Base-by-base conservation (phyloP, 805 yeast genomes). In the Hanseniaspora thailandica region DNA sequence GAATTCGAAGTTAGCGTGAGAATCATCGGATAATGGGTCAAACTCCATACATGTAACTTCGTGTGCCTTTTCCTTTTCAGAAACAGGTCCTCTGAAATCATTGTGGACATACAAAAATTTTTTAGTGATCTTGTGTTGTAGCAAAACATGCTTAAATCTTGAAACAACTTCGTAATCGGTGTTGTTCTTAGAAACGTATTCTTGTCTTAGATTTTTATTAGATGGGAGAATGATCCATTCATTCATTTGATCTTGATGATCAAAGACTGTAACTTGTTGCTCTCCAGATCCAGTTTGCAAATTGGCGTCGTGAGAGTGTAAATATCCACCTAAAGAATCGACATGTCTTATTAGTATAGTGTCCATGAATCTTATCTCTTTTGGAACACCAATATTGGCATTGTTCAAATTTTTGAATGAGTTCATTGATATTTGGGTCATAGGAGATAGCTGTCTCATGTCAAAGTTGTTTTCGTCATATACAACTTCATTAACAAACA, bases 1-100 rank as follows among this genome's bases (percentile, higher is more conserved):
- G 15, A 54, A 54, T n/a, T 34, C 39, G 40, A 75, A 71, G 58
- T 84, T 84, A 17, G 86, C 93, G 61, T 78, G 77, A 1, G 80
- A 77, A 6, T 72, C 66, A 65, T 76, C 77, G 4, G 90, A 93
- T 54, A 79, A 71, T 10, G 51, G 51, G 20, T 50, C 54, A 45
- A 41, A 54, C 5, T 54, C 56, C 30, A 12, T 62, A 57, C 86
- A 80, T 26, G 86, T 76, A 1, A 88, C 95, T 66, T 88, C 95
- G 58, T 76, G 77, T 62, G 88, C 82, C 66, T 90, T 89, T 54
- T 93, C 97, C 62, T 86, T 93, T 63, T 86, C 95, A 9, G 90
- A 77, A 26, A 88, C 77, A 9, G 96, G 96, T 3, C 97, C 96
- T 56, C 89, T 78, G 48, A 76, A 70, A 1, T 65, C 58, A 56